These are phyloP conservation scores for Pyrenopolyporus hunteri DNA, from an alignment of 495 filamentous ascomycete genomes.

Conservation along the genomic window DNA sequence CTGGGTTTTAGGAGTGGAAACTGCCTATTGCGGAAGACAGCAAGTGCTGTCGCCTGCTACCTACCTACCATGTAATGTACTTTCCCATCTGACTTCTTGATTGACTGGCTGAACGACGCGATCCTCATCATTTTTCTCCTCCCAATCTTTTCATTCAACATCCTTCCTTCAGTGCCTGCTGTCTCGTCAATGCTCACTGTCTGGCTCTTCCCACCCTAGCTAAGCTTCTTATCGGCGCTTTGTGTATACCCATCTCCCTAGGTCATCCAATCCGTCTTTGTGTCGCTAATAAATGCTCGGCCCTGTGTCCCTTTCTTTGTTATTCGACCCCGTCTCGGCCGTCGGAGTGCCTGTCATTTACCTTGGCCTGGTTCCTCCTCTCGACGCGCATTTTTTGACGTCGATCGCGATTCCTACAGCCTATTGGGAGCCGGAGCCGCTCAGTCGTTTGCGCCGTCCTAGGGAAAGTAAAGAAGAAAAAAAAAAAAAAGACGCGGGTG, in stretches of 20 bases:
- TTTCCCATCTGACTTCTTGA: conserved; percentile 4
- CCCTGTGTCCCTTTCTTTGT: conserved; percentile 14
- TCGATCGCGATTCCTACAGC: conserved; percentile 28
- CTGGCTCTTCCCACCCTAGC: conserved; percentile 2
- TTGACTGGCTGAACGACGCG: neutral
- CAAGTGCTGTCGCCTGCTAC: conserved; percentile 10
- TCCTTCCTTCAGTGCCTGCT: neutral
- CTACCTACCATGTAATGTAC: too few relatives aligned
- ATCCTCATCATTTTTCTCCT: conserved; percentile 6
- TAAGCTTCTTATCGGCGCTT: conserved; percentile 20
- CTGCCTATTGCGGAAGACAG: conserved; percentile 18
- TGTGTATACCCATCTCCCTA: conserved; percentile 16
- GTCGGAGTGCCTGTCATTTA: conserved; percentile 13
- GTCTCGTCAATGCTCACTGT: too few relatives aligned
- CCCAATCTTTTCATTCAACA: conserved; percentile 10
- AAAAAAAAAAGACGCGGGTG: conserved; percentile 8
- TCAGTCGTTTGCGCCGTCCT: conserved; percentile 14
- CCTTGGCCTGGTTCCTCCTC: conserved; percentile 6
- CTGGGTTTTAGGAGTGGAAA: conserved; percentile 11
- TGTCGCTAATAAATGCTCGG: conserved; percentile 7
- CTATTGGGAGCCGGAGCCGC: conserved; percentile 17
- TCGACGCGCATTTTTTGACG: conserved; percentile 26
- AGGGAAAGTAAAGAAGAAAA: too few relatives aligned
- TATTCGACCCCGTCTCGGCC: conserved; percentile 4
- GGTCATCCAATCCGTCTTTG: conserved; percentile 10